These are phyloP conservation scores for Hymenotorrendiella dingleyae DNA, from an alignment of 2,329 filamentous ascomycete species.

Conservation along the genomic window DNA sequence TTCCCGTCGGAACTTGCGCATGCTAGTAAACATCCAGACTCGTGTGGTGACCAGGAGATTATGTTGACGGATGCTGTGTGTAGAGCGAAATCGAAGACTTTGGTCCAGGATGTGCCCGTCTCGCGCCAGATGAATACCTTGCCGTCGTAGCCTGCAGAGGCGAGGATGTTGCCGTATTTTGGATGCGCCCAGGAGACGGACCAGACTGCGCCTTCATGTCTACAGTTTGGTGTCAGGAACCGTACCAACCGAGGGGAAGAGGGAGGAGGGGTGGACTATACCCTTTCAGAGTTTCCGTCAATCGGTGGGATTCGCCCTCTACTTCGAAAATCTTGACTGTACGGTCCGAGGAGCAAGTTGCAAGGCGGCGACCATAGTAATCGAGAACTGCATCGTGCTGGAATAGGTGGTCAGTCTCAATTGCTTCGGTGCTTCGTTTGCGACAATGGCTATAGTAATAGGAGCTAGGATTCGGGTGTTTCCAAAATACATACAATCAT, in stretches of 20 bases:
- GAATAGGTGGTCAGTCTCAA: constrained; percentile 1
- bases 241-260: not conserved
- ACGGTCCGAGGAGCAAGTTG: constrained; percentile 95
- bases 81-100: constrained; percentile 86
- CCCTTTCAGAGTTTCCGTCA: constrained; percentile 93
- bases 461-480: not conserved
- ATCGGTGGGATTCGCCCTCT: constrained; percentile 82
- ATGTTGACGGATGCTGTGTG: constrained; percentile 97
- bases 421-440: not conserved
- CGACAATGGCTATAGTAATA: not conserved
- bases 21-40: constrained; percentile 88
- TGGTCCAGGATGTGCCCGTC: constrained; percentile 66
- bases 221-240: constrained; percentile 34
- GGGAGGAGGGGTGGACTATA: constrained; percentile 34
- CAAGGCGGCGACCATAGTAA: constrained; percentile 93
- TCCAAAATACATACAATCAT: constrained; percentile 80
- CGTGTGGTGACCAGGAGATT: constrained; percentile 95
- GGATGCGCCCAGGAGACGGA: constrained; percentile 97
- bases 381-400: constrained; percentile 97
- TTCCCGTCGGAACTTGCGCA: constrained; percentile 92
- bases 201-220: constrained; percentile 97
- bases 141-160: constrained; percentile 91
- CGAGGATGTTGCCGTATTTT: constrained; percentile 97
- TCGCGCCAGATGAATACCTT: constrained; percentile 99
- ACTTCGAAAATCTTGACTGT: constrained; percentile 99